Evolutionary conservation across 192 early-diverging fungal species (phyloP).

Genomic region (Linnemannia zychae): DNA sequence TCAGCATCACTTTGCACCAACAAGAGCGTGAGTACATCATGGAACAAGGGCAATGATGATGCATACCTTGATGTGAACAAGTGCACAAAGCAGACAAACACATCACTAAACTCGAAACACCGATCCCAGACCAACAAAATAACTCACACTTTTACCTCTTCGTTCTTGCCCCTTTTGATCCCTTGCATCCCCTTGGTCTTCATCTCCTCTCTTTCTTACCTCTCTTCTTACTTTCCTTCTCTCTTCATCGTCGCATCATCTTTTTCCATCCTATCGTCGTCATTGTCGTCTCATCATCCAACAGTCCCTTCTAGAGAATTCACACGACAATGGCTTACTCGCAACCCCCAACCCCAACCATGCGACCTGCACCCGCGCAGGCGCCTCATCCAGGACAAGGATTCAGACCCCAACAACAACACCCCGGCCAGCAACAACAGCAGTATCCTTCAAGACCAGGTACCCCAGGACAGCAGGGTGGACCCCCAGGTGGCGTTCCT

Average conservation of each 20-base stretch:
- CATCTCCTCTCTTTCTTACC: background rate
- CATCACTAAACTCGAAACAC: no score
- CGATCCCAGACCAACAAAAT: background rate
- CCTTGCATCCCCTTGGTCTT: slow-evolving; percentile 15
- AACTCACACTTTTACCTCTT: background rate
- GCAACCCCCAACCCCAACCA: slow-evolving; percentile 21
- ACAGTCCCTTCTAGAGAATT: background rate
- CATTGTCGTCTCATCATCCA: background rate
- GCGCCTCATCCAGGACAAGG: slow-evolving; percentile 14
- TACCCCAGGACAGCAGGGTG: slow-evolving; percentile 10
- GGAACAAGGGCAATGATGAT: no score
- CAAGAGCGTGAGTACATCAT: background rate
- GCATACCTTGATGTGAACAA: no score
- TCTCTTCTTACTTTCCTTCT: background rate
- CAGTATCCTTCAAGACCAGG: slow-evolving; percentile 18
- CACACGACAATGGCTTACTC: slow-evolving; percentile 22
- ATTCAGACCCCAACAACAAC: slow-evolving; percentile 33
- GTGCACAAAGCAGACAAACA: no score
- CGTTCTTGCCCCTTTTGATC: slow-evolving; percentile 27
- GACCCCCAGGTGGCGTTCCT: slow-evolving; percentile 11
- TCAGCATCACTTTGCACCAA: background rate
- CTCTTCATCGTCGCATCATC: background rate
- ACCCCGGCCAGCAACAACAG: slow-evolving; percentile 10
- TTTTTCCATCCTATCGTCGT: background rate
- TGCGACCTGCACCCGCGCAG: slow-evolving; percentile 20